Base-by-base conservation (phyloP, 2,329 filamentous ascomycete species). In the Teratosphaeria pseudoeucalypti region DNA sequence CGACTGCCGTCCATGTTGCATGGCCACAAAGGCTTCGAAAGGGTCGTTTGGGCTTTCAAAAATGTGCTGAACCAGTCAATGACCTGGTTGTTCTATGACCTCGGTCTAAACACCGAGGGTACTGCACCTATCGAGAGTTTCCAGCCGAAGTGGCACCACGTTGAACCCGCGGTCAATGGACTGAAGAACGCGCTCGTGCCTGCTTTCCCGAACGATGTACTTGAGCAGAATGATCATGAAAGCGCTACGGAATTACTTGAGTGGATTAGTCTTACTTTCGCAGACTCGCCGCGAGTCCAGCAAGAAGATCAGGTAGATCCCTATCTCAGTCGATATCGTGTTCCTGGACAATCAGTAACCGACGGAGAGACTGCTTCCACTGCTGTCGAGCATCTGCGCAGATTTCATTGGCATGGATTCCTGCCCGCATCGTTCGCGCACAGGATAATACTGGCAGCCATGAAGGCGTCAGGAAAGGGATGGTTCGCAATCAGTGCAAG, bases 11-110 rank as follows among this genome's bases (percentile, higher is more conserved):
- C 85, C 0, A 96, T 96, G 89, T 72, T 90, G 7, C 86, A 85
- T 58, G 91, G 91, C 3, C 94, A 90, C 72, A 91, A 88, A 64
- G 87, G 85, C 0, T 96, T 95, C 68, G 86, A 92, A 63, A 80
- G 90, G 54, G 77, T 96, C 14, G 72, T 86, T 6, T 89, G 89
- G 79, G 90, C 90, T 14, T 90, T 86, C 72, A 86, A 87, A 66
- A 89, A 90, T 63, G 89, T 90, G 26, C 78, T 96, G 26, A 83
- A 81, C 55, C 75, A 79, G 53, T 83, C 86, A 1, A 68, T 86
- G 26, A 83, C 83, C 1, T 96, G 92, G 91, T 76, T 97, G 0
- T 92, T 94, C 67, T 86, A 81, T 68, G 87, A 91, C 66, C 71
- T 85, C 56, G 34, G 67, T 58, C 55, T 54, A 10, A 16, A 57